phyloP scores from a whole-genome alignment of 75 land plant species.

The Pseudotsuga menziesii region DNA sequence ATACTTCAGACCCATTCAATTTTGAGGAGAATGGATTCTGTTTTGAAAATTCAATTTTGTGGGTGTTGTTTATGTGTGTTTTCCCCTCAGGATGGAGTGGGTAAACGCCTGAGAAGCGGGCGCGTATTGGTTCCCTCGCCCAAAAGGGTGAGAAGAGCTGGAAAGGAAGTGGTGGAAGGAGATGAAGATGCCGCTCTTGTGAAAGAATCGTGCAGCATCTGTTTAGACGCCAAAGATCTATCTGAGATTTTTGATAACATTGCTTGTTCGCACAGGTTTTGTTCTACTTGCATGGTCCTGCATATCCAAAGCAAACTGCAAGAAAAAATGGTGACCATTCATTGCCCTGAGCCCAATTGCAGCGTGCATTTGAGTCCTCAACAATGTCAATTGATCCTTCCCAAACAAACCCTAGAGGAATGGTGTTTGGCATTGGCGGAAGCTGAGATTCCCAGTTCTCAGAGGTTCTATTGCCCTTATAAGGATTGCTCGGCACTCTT shows the following conservation, averaged over 20 bases:
- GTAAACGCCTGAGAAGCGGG: background rate
- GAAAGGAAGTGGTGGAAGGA: background rate
- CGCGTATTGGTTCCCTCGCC: background rate
- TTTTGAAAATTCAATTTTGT: background rate
- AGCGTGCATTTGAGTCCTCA: slow-evolving; percentile 16
- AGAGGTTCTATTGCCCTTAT: slow-evolving; percentile 56
- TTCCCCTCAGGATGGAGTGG: background rate
- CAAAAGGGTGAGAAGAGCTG: background rate
- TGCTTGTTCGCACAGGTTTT: slow-evolving; percentile 43
- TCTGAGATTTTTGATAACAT: slow-evolving; percentile 4
- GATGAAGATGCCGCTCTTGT: background rate
- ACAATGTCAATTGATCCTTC: slow-evolving; percentile 18
- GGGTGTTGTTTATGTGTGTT: background rate
- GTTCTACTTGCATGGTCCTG: slow-evolving; percentile 23
- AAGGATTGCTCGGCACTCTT: slow-evolving; percentile 56
- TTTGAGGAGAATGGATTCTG: background rate
- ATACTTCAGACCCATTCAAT: background rate
- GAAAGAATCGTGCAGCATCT: slow-evolving; percentile 27
- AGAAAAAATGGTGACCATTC: slow-evolving; percentile 19
- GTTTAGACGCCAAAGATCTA: slow-evolving; percentile 20
- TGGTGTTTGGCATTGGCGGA: slow-evolving; percentile 39
- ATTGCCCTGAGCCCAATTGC: slow-evolving; percentile 41
- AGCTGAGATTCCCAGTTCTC: slow-evolving; percentile 18
- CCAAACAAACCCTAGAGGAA: slow-evolving; percentile 23
- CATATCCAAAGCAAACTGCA: slow-evolving; percentile 34